These are phyloP conservation scores for Mycena albidolilacea DNA, from an alignment of 768 basidiomycete species.

Conservation along the genomic window DNA sequence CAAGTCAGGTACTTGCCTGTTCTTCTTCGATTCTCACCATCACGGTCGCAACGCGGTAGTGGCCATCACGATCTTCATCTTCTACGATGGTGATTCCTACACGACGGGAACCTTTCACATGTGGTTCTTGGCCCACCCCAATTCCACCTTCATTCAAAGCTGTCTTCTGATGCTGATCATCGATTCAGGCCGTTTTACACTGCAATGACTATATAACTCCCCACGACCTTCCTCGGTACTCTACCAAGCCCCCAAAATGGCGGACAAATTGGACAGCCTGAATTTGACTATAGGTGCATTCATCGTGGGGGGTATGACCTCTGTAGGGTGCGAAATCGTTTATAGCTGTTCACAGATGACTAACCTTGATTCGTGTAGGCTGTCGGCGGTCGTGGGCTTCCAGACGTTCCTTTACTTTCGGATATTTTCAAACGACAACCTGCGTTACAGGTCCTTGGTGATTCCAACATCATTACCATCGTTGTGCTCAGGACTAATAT, in stretches of 20 bases:
- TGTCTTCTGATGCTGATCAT: constrained; percentile 5
- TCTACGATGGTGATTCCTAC: constrained; percentile 8
- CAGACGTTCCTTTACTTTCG: constrained; percentile 30
- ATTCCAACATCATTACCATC: constrained; percentile 8
- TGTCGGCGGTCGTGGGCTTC: constrained; percentile 30
- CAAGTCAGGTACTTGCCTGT: constrained; percentile 2
- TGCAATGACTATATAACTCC: constrained; percentile 8
- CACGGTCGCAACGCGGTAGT: constrained; percentile 5
- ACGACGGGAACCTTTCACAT: constrained; percentile 6
- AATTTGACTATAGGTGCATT: constrained; percentile 3
- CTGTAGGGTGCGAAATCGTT: constrained; percentile 4
- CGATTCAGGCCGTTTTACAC: not conserved
- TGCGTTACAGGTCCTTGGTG: constrained; percentile 30
- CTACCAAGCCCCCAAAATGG: constrained; percentile 6
- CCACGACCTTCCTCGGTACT: constrained; percentile 4
- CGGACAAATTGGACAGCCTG: constrained; percentile 7
- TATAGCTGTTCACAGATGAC: constrained; percentile 8
- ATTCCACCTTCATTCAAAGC: constrained; percentile 8
- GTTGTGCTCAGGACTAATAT: constrained; percentile 3
- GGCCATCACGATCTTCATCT: not conserved
- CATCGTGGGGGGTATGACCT: constrained; percentile 5
- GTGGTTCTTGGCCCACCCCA: not conserved
- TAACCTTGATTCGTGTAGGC: constrained; percentile 9
- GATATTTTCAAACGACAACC: constrained; percentile 23
- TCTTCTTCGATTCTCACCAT: constrained; percentile 4